phyloP scores from a whole-genome alignment of 2,329 filamentous ascomycete genomes.

The Intubia oerlemansii region DNA sequence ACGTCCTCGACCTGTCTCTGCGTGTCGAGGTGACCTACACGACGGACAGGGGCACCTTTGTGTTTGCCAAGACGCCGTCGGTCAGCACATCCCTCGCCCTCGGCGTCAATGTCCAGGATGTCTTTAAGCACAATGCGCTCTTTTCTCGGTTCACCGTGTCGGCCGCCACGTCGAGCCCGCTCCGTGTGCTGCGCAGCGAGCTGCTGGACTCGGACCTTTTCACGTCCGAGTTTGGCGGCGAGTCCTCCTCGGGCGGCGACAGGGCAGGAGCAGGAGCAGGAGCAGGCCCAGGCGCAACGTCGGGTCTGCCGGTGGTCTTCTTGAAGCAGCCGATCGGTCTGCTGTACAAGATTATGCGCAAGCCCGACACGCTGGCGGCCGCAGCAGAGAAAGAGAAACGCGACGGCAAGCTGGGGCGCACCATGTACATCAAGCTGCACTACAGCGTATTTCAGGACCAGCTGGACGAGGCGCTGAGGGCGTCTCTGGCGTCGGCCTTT shows the following conservation, averaged over 20 bases:
- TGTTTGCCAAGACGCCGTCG: conserved; percentile 37
- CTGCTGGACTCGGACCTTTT: conserved; percentile 52
- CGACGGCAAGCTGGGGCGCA: conserved; percentile 21
- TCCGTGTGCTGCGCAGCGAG: conserved; percentile 50
- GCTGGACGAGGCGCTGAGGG: conserved; percentile 29
- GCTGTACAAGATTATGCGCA: conserved; percentile 55
- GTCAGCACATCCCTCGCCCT: conserved; percentile 60
- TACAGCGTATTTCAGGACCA: conserved; percentile 64
- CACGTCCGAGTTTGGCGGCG: conserved; percentile 38
- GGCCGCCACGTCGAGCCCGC: conserved; percentile 51
- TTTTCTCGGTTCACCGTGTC: conserved; percentile 86
- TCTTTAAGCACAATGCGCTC: conserved; percentile 65
- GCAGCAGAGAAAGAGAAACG: too few relatives aligned
- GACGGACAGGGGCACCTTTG: conserved; percentile 43
- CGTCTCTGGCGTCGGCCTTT: conserved; percentile 19
- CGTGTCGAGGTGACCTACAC: conserved; percentile 58
- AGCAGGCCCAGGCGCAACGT: too few relatives aligned
- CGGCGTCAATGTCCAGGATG: conserved; percentile 89
- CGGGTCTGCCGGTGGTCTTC: conserved; percentile 43
- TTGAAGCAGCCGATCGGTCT: conserved; percentile 63
- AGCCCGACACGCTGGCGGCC: conserved; percentile 12
- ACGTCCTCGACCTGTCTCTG: conserved; percentile 47
- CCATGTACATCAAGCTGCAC: conserved; percentile 46
- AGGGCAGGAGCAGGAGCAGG: too few relatives aligned
- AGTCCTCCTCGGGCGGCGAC: conserved; percentile 17